These are phyloP conservation scores for Coix lacrymajobi DNA, from an alignment of 176 grass and related monocot species.

Conservation along the genomic window DNA sequence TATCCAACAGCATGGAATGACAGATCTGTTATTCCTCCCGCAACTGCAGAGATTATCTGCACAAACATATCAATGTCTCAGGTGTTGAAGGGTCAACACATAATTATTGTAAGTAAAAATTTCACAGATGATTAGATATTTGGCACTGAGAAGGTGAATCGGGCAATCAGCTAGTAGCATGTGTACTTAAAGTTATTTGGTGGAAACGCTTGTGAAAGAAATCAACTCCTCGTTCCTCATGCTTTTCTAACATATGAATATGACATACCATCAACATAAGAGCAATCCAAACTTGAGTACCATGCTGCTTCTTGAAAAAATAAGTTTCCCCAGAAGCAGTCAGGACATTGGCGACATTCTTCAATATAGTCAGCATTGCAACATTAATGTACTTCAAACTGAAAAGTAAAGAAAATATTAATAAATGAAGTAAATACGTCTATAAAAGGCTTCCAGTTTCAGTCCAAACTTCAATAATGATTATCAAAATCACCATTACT, in stretches of 20 bases:
- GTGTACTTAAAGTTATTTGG: background rate
- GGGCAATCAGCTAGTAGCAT: background rate
- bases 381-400: conserved; percentile 98
- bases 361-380: conserved; percentile 92
- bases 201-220: background rate
- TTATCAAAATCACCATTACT: conserved; percentile 3
- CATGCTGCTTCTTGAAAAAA: conserved; percentile 82
- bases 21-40: conserved; percentile 83
- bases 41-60: conserved; percentile 91
- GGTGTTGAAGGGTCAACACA: conserved; percentile 5
- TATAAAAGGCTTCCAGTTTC: background rate
- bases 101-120: background rate
- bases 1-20: conserved; percentile 84
- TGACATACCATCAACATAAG: conserved; percentile 75
- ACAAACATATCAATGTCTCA: conserved; percentile 14
- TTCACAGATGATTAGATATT: background rate
- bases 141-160: background rate
- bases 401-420: conserved; percentile 35
- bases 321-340: conserved; percentile 94
- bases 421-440: background rate
- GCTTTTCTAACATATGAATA: conserved; percentile 19
- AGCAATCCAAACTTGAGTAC: conserved; percentile 80
- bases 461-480: background rate
- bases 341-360: conserved; percentile 90
- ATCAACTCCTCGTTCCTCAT: background rate